A percentile compares a stretch with the other conserved stretches of the same genome.
Conservation (phyloP, 176 grass and related monocot species). For the Aechmea fasciata region DNA sequence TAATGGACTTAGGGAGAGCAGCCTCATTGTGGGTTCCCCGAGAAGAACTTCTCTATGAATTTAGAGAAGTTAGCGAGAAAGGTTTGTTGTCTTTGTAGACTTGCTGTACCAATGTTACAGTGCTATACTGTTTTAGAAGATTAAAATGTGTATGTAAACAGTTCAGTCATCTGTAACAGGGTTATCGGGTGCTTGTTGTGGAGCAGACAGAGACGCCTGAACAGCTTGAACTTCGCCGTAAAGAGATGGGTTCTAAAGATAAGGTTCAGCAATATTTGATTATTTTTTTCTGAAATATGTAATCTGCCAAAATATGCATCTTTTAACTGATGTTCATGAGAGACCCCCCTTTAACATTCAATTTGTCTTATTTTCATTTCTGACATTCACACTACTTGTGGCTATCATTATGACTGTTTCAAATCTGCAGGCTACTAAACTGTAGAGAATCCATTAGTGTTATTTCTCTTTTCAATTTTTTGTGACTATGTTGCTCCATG, state of each 20-base stretch:
- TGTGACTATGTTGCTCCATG: slow-evolving; percentile 19
- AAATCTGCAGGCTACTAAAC: too few relatives aligned
- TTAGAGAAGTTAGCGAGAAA: slow-evolving; percentile 95
- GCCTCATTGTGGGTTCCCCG: slow-evolving; percentile 96
- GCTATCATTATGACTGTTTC: too few relatives aligned
- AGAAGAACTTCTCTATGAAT: slow-evolving; percentile 88
- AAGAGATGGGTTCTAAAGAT: slow-evolving; percentile 79
- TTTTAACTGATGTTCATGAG: not conserved
- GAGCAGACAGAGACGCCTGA: slow-evolving; percentile 97
- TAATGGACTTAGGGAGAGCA: slow-evolving; percentile 62
- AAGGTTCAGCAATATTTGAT: slow-evolving; percentile 49
- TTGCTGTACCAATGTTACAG: slow-evolving; percentile 3
- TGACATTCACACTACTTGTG: too few relatives aligned
- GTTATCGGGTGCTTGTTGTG: slow-evolving; percentile 85
- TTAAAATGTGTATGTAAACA: not conserved
- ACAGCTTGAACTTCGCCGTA: slow-evolving; percentile 82
- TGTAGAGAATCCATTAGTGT: too few relatives aligned
- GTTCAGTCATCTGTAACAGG: slow-evolving; percentile 36
- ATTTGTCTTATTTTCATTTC: not conserved
- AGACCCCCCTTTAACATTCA: not conserved
- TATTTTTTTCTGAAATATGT: not conserved
- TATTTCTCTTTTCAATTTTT: not conserved
- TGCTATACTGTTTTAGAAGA: not conserved
- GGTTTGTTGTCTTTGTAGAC: slow-evolving; percentile 24
- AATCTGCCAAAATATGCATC: not conserved